These are phyloP conservation scores for Graphilbum fragrans DNA, from an alignment of 2,329 filamentous ascomycete genomes.

Conservation along the genomic window DNA sequence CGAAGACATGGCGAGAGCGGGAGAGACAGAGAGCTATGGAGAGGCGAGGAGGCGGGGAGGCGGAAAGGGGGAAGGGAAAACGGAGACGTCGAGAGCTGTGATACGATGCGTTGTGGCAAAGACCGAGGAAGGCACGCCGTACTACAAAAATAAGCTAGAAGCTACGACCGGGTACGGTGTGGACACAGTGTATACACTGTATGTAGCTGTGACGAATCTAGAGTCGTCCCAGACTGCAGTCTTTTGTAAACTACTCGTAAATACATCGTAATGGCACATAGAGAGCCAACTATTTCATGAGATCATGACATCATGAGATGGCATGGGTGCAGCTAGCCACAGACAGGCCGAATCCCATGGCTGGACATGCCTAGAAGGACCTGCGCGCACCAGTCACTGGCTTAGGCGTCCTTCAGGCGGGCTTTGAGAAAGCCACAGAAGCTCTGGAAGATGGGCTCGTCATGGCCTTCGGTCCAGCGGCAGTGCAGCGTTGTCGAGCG, in stretches of 20 bases:
- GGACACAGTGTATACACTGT: neutral
- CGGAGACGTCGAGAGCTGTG: neutral
- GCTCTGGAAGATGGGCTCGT: slow-evolving; percentile 69
- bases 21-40: neutral
- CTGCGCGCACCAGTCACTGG: too few relatives aligned
- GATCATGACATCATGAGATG: too few relatives aligned
- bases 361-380: too few relatives aligned
- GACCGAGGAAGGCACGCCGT: too few relatives aligned
- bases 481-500: slow-evolving; percentile 35
- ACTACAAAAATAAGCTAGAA: too few relatives aligned
- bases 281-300: too few relatives aligned
- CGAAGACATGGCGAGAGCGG: slow-evolving; percentile 22
- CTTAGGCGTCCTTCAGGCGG: slow-evolving; percentile 20
- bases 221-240: neutral
- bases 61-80: neutral
- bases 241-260: neutral
- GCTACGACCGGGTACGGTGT: neutral
- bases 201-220: too few relatives aligned
- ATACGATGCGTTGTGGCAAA: too few relatives aligned
- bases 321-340: too few relatives aligned
- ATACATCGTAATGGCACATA: too few relatives aligned
- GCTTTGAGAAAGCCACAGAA: slow-evolving; percentile 70
- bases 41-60: neutral
- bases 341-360: too few relatives aligned
- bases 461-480: slow-evolving; percentile 65